phyloP scores from a whole-genome alignment of 2,329 filamentous ascomycete genomes.

The Sporothrix brunneoviolacea region DNA sequence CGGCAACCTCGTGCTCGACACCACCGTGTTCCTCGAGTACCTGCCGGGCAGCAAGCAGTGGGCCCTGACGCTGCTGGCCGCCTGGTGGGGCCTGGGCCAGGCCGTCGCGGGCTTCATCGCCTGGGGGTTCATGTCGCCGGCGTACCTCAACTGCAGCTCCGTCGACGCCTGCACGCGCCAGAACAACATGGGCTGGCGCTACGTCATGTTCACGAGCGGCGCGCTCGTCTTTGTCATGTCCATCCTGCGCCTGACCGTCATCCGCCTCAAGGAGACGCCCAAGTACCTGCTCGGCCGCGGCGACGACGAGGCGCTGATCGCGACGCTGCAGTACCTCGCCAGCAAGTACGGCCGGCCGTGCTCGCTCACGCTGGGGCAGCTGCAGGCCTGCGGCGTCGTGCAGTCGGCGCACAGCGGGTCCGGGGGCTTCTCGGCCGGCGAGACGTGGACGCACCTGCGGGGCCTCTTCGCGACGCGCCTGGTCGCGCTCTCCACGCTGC shows the following conservation, averaged over 20 bases:
- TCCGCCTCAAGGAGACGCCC: conserved; percentile 51
- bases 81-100: conserved; percentile 45
- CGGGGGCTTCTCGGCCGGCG: conserved; percentile 29
- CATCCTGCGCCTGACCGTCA: conserved; percentile 45
- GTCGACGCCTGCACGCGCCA: conserved; percentile 42
- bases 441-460: conserved; percentile 46
- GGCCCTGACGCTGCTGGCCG: conserved; percentile 57
- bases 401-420: conserved; percentile 22
- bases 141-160: conserved; percentile 36
- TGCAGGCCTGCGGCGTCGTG: conserved; percentile 40
- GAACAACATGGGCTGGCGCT: conserved; percentile 46
- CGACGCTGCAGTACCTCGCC: conserved; percentile 33
- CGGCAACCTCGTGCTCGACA: conserved; percentile 58
- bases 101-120: conserved; percentile 42
- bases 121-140: conserved; percentile 40
- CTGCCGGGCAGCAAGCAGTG: conserved; percentile 51
- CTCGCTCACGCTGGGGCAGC: conserved; percentile 37
- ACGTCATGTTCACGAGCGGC: conserved; percentile 41
- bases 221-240: conserved; percentile 43
- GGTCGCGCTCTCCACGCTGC: conserved; percentile 52
- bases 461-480: conserved; percentile 58
- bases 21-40: conserved; percentile 43
- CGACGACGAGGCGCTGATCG: conserved; percentile 44
- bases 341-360: conserved; percentile 33
- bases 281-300: conserved; percentile 52